Conservation (phyloP, 176 grass and related monocot species). For the Bonia amplexicaulis region DNA sequence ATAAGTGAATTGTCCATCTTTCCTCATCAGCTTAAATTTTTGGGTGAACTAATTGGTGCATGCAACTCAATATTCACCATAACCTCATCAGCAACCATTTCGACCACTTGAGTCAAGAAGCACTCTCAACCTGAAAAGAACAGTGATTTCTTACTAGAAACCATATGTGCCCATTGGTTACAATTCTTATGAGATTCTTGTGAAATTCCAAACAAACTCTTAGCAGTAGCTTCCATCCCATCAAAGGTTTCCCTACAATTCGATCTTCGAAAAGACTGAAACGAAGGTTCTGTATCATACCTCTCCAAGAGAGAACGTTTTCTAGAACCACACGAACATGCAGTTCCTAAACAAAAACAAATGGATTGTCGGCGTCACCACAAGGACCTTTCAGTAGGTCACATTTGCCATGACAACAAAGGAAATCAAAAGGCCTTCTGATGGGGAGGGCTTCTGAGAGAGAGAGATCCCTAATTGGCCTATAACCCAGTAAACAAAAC, state of each 20-base stretch:
- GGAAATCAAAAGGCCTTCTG: neutral
- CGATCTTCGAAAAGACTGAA: no score
- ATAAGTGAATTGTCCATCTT: no score
- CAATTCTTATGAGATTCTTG: no score
- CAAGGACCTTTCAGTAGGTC: neutral
- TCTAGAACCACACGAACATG: neutral
- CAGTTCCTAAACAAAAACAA: neutral
- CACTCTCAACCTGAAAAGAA: neutral
- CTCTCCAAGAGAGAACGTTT: neutral
- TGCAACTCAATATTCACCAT: no score
- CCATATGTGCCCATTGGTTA: no score
- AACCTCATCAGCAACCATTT: constrained; percentile 18
- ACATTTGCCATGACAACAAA: neutral
- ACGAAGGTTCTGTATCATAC: neutral
- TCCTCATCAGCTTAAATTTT: no score
- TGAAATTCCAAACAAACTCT: no score
- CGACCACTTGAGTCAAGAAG: constrained; percentile 24
- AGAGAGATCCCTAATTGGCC: neutral
- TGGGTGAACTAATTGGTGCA: no score
- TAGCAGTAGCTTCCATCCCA: no score
- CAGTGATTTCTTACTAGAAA: no score
- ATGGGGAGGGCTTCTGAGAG: neutral
- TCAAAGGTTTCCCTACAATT: no score
- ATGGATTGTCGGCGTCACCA: neutral
- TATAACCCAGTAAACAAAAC: neutral